Percentiles rank a stretch among this genome's conserved stretches.
These are phyloP conservation scores for Taphrina deformans DNA, from an alignment of 1,139 yeast species.

Conservation along the genomic window DNA sequence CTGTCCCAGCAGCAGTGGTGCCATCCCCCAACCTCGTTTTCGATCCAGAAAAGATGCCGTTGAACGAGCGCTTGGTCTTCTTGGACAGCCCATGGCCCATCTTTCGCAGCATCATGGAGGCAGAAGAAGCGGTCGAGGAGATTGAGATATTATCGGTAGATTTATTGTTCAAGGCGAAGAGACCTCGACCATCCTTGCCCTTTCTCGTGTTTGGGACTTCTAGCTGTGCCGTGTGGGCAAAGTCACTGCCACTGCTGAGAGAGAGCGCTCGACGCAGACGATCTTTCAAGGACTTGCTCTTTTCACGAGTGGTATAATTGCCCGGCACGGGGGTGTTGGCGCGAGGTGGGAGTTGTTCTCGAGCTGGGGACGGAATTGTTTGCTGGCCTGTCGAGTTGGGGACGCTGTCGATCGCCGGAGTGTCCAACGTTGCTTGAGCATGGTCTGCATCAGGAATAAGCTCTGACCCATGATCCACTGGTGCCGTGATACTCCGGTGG, in stretches of 20 bases:
- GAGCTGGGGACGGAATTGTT: neutral
- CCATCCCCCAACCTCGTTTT: neutral
- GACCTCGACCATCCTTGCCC: neutral
- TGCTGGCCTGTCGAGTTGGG: too few relatives aligned
- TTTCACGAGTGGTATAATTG: neutral
- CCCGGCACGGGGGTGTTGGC: constrained; percentile 11
- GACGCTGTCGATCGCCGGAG: too few relatives aligned
- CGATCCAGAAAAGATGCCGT: constrained; percentile 24
- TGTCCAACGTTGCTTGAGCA: neutral
- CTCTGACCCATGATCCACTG: neutral
- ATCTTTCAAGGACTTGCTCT: constrained; percentile 7
- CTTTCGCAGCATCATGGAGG: constrained; percentile 32
- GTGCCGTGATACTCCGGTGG: too few relatives aligned
- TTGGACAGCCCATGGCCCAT: constrained; percentile 24
- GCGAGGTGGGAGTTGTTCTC: neutral
- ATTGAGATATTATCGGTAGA: constrained; percentile 34
- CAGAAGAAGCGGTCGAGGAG: constrained; percentile 34
- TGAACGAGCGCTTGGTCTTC: constrained; percentile 25
- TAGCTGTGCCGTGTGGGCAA: neutral
- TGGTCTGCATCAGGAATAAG: neutral
- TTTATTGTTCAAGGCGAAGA: neutral
- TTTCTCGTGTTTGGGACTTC: neutral
- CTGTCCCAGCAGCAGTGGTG: neutral
- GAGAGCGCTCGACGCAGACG: constrained; percentile 31
- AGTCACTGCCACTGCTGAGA: constrained; percentile 15